phyloP scores from a whole-genome alignment of 2,329 filamentous ascomycete species.

The Elsinoe arachidis region DNA sequence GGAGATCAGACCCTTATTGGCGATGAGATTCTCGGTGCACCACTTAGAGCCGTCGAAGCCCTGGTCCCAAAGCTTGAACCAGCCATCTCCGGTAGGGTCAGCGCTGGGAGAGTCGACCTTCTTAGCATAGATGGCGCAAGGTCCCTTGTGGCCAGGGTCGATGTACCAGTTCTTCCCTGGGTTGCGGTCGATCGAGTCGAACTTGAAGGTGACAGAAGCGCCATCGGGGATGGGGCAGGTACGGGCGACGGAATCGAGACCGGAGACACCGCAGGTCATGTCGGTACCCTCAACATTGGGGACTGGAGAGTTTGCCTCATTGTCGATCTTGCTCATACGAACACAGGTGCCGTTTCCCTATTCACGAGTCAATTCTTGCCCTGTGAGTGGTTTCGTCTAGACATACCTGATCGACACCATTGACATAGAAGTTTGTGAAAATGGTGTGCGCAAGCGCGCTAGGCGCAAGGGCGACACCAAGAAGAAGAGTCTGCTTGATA shows the following conservation, averaged over 20 bases:
- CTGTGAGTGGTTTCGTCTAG: background rate
- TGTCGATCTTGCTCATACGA: slow-evolving; percentile 51
- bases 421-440: slow-evolving; percentile 55
- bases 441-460: slow-evolving; percentile 43
- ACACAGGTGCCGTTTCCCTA: slow-evolving; percentile 64
- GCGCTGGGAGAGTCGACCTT: slow-evolving; percentile 44
- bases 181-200: slow-evolving; percentile 52
- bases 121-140: slow-evolving; percentile 68
- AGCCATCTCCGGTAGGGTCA: slow-evolving; percentile 49
- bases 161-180: slow-evolving; percentile 44
- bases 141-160: slow-evolving; percentile 55
- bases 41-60: slow-evolving; percentile 56
- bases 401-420: slow-evolving; percentile 42
- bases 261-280: slow-evolving; percentile 58
- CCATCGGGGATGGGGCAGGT: slow-evolving; percentile 42
- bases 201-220: slow-evolving; percentile 56
- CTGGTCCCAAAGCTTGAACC: slow-evolving; percentile 71
- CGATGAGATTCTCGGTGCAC: slow-evolving; percentile 63
- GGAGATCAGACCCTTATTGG: slow-evolving; percentile 54
- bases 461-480: slow-evolving; percentile 5
- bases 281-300: slow-evolving; percentile 48
- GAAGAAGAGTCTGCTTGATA: slow-evolving; percentile 10
- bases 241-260: slow-evolving; percentile 40
- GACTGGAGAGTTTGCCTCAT: slow-evolving; percentile 50
- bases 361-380: background rate